These are phyloP conservation scores for Prunus padus DNA, from an alignment of 306 rosid species.

Conservation along the genomic window DNA sequence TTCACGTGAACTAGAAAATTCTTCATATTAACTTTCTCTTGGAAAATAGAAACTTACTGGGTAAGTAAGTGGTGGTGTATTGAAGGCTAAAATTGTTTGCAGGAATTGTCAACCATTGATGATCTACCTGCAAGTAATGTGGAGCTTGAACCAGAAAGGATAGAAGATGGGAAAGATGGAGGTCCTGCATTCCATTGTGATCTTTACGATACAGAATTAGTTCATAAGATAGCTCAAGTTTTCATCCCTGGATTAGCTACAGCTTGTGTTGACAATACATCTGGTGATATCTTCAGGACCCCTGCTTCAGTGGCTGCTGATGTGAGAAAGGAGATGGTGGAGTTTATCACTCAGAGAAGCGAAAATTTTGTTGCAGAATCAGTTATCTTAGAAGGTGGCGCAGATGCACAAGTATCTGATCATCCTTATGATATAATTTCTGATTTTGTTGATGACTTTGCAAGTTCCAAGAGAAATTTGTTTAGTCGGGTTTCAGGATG, in stretches of 20 bases:
- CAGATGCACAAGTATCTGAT: slow-evolving; percentile 49
- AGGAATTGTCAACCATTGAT: slow-evolving; percentile 52
- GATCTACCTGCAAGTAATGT: slow-evolving; percentile 43
- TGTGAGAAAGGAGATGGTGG: slow-evolving; percentile 77
- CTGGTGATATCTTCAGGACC: slow-evolving; percentile 61
- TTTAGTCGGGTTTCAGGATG: slow-evolving; percentile 72
- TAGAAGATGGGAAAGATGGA: slow-evolving; percentile 51
- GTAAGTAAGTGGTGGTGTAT: neutral
- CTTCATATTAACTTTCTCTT: neutral
- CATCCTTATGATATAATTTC: slow-evolving; percentile 74
- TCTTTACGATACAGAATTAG: slow-evolving; percentile 57
- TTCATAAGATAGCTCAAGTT: slow-evolving; percentile 71
- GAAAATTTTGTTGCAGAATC: slow-evolving; percentile 71
- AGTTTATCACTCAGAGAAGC: slow-evolving; percentile 57
- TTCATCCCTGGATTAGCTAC: slow-evolving; percentile 74
- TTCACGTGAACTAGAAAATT: neutral
- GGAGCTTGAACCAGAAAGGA: slow-evolving; percentile 56
- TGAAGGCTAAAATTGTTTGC: slow-evolving; percentile 19
- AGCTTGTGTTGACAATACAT: slow-evolving; percentile 75
- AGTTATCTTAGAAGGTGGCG: slow-evolving; percentile 55
- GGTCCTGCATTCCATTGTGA: slow-evolving; percentile 53
- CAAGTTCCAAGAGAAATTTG: slow-evolving; percentile 57
- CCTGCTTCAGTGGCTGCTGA: slow-evolving; percentile 74
- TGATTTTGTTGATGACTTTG: slow-evolving; percentile 73
- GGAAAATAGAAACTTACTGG: neutral